A percentile compares a stretch with the other conserved stretches of the same genome.
phyloP scores from a whole-genome alignment of 345 rosid species.

The Eucalyptus tenuipes region DNA sequence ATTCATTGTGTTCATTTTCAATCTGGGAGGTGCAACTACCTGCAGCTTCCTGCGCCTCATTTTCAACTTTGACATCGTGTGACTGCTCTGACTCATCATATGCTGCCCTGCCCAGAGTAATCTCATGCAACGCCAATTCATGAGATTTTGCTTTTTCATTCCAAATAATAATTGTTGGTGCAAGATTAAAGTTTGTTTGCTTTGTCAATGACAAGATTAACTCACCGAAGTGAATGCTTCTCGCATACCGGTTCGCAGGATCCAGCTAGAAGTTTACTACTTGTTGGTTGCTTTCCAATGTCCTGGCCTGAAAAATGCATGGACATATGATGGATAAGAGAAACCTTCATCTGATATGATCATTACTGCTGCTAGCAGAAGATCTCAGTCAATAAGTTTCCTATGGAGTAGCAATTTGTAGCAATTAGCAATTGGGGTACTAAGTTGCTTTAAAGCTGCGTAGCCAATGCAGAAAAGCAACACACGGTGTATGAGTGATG shows the following conservation, averaged over 20 bases:
- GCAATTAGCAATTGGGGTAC: neutral
- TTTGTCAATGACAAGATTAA: neutral
- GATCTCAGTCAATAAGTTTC: neutral
- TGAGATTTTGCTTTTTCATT: neutral
- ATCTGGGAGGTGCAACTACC: neutral
- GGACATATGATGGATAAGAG: neutral
- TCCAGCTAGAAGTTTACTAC: neutral
- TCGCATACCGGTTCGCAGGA: neutral
- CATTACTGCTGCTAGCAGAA: neutral
- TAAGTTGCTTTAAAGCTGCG: neutral
- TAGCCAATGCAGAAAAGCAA: neutral
- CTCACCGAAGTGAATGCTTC: neutral
- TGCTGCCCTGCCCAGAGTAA: neutral
- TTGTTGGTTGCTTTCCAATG: neutral
- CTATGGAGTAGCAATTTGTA: neutral
- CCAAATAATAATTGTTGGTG: neutral
- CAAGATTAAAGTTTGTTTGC: neutral
- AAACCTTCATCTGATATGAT: neutral
- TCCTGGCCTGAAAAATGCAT: neutral
- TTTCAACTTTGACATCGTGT: neutral
- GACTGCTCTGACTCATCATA: neutral
- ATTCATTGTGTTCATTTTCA: neutral
- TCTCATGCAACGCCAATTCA: neutral
- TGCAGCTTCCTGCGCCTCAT: neutral
- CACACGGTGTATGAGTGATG: neutral